Conservation (phyloP, 768 basidiomycete species). For the Clitopilus passeckerianus region DNA sequence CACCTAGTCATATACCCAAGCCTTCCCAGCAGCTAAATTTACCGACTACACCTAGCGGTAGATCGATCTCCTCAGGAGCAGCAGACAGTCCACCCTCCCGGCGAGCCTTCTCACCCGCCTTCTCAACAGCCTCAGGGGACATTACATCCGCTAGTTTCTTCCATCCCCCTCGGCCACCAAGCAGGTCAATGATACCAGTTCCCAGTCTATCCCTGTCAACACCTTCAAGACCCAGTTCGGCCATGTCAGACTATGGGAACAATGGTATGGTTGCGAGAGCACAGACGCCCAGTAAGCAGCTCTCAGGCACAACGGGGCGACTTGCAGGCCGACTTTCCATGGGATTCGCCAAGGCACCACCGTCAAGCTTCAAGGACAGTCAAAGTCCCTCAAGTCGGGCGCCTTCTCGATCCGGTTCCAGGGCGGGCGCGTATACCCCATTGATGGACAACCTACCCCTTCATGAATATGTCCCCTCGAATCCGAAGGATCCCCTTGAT, state of each 20-base stretch:
- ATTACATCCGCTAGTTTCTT: constrained; percentile 32
- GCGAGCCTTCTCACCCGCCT: constrained; percentile 63
- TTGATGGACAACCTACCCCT: constrained; percentile 45
- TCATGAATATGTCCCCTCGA: constrained; percentile 62
- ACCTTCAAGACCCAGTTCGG: constrained; percentile 65
- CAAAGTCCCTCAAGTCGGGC: constrained; percentile 36
- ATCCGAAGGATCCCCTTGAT: constrained; percentile 77
- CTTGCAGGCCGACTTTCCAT: constrained; percentile 31
- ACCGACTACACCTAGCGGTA: constrained; percentile 12
- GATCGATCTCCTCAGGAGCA: constrained; percentile 7
- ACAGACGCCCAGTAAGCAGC: constrained; percentile 69
- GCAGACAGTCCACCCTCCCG: neutral
- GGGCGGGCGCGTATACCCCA: constrained; percentile 62
- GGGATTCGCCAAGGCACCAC: constrained; percentile 42
- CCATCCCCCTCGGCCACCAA: constrained; percentile 70
- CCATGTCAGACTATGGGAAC: constrained; percentile 60
- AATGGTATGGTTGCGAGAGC: constrained; percentile 41
- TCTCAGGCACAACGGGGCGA: constrained; percentile 36
- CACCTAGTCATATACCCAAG: constrained; percentile 74
- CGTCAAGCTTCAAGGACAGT: constrained; percentile 72
- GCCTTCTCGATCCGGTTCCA: constrained; percentile 63
- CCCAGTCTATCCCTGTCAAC: constrained; percentile 68
- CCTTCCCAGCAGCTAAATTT: constrained; percentile 40
- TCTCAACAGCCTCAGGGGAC: constrained; percentile 41
- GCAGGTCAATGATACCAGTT: constrained; percentile 79